Percentiles rank a stretch among this genome's conserved stretches.
phyloP scores from a whole-genome alignment of 1,139 yeast species.

The Candida sp. region DNA sequence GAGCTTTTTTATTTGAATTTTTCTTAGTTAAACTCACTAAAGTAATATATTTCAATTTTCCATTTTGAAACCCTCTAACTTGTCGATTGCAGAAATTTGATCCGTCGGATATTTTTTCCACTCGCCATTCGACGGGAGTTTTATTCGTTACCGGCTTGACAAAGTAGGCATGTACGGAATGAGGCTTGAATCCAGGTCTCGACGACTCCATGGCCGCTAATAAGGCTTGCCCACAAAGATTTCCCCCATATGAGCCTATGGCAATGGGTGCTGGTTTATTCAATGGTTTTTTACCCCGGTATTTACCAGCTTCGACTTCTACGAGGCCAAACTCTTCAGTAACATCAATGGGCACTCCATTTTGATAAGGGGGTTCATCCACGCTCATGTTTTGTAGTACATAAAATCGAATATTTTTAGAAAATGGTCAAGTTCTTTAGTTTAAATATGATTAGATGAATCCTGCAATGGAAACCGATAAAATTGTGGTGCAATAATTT shows the following conservation, averaged over 20 bases:
- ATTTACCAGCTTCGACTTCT: slow-evolving; percentile 15
- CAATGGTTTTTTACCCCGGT: slow-evolving; percentile 21
- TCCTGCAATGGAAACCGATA: not conserved
- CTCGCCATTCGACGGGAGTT: slow-evolving; percentile 28
- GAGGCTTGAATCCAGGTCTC: slow-evolving; percentile 30
- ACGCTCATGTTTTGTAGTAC: not conserved
- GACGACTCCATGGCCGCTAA: slow-evolving; percentile 27
- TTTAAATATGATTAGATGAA: not conserved
- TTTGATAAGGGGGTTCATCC: slow-evolving; percentile 4
- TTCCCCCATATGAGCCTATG: slow-evolving; percentile 36
- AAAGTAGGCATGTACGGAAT: slow-evolving; percentile 33
- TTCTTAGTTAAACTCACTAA: slow-evolving; percentile 47
- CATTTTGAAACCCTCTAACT: slow-evolving; percentile 53
- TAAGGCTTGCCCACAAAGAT: slow-evolving; percentile 33
- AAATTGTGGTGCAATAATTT: not conserved
- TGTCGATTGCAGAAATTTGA: slow-evolving; percentile 58
- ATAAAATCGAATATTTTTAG: no score
- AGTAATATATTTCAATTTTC: slow-evolving; percentile 48
- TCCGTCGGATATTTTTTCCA: slow-evolving; percentile 45
- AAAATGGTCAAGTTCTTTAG: no score
- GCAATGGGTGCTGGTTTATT: slow-evolving; percentile 20
- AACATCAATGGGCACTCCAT: slow-evolving; percentile 11
- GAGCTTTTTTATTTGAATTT: slow-evolving; percentile 24
- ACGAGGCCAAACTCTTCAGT: slow-evolving; percentile 19
- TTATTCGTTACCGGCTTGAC: slow-evolving; percentile 21